Percentiles rank a stretch among this genome's conserved stretches.
Evolutionary conservation across 2,329 filamentous ascomycete species (phyloP).

Genomic region (Didymella exigua): DNA sequence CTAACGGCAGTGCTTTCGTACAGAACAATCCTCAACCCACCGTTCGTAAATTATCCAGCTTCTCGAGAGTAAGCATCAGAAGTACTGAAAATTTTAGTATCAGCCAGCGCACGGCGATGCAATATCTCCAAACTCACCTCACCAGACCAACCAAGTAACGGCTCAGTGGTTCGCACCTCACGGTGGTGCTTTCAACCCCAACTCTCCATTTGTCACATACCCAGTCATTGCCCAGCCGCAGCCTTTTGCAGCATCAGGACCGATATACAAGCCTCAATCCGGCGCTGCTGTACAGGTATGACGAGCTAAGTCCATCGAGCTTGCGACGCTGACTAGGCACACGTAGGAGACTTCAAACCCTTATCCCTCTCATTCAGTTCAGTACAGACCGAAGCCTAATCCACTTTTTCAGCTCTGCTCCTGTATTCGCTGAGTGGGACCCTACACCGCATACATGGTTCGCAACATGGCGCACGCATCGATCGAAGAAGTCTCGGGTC

Average conservation of each 20-base stretch:
- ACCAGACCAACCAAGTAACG: background rate
- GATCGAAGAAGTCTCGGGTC: conserved; percentile 16
- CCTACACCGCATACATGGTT: conserved; percentile 4
- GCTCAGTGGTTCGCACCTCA: conserved; percentile 10
- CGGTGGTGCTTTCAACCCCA: conserved; percentile 24
- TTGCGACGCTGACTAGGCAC: background rate
- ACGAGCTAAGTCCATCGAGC: background rate
- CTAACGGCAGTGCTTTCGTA: conserved; percentile 19
- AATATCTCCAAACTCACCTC: background rate
- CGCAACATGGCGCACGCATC: conserved; percentile 19
- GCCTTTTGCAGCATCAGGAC: conserved; percentile 11
- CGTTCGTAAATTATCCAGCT: background rate
- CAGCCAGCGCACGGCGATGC: conserved; percentile 6
- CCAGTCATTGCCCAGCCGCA: conserved; percentile 16
- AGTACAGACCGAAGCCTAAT: conserved; percentile 18
- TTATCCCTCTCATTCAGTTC: conserved; percentile 17
- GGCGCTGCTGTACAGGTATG: conserved; percentile 19
- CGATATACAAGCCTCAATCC: conserved; percentile 13
- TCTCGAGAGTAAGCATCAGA: too few species aligned
- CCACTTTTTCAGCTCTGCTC: conserved; percentile 27
- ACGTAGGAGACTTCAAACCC: conserved; percentile 12
- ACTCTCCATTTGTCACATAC: conserved; percentile 14
- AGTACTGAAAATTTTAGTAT: background rate
- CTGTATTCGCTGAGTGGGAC: conserved; percentile 13
- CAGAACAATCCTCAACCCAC: conserved; percentile 7